A percentile compares a stretch with the other conserved stretches of the same genome.
Evolutionary conservation across 495 filamentous ascomycete species (phyloP).

Genomic region (Aspergillus diversus): DNA sequence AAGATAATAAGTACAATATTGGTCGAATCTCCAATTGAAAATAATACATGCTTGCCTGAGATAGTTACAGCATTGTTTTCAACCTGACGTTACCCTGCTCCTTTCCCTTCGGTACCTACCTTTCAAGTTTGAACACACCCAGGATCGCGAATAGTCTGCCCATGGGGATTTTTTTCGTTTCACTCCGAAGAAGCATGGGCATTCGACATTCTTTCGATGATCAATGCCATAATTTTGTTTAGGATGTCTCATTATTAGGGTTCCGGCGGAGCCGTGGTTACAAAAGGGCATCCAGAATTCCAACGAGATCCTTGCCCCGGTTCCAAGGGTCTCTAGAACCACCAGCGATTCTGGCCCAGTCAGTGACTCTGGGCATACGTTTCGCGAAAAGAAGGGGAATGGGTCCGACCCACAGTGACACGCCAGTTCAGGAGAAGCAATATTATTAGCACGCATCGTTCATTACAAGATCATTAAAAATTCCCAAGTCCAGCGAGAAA

Average conservation of each 20-base stretch:
- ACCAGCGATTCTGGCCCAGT: slow-evolving; percentile 12
- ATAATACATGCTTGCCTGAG: background rate
- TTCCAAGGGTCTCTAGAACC: slow-evolving; percentile 4
- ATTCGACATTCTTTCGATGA: too few species aligned
- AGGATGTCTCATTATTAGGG: background rate
- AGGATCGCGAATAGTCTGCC: too few species aligned
- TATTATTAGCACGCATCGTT: slow-evolving; percentile 6
- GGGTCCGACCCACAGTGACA: slow-evolving; percentile 18
- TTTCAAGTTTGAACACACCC: too few species aligned
- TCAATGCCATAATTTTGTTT: background rate
- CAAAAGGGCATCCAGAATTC: background rate
- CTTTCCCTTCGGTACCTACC: too few species aligned
- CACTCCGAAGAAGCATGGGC: too few species aligned
- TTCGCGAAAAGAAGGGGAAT: background rate
- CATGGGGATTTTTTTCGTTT: too few species aligned
- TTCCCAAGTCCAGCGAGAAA: background rate
- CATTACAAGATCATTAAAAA: background rate
- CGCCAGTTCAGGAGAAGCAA: slow-evolving; percentile 19
- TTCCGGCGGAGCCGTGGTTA: background rate
- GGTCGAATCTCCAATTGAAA: background rate
- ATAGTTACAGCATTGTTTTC: background rate
- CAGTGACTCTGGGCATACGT: slow-evolving; percentile 1
- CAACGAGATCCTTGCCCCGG: background rate
- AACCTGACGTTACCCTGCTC: background rate
- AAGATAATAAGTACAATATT: background rate